Conservation (phyloP, 2,329 filamentous ascomycete species). For the Arthrobotrys pseudoclavata region DNA sequence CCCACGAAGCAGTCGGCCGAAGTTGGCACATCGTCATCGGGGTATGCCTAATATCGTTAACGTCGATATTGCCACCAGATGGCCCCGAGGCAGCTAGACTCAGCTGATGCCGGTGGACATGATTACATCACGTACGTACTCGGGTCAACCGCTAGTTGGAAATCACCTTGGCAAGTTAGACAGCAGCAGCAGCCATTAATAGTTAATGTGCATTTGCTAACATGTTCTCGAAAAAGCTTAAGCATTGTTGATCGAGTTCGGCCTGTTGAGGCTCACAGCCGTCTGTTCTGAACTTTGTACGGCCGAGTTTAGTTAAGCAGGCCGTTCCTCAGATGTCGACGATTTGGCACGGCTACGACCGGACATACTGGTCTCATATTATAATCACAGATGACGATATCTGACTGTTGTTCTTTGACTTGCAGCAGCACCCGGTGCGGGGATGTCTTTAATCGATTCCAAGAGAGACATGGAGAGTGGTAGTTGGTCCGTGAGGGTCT, state of each 20-base stretch:
- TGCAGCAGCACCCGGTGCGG: not conserved
- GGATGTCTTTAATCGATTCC: conserved; percentile 29
- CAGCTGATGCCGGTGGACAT: conserved; percentile 10
- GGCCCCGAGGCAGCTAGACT: conserved; percentile 10
- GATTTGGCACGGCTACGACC: conserved; percentile 42
- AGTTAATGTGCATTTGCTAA: too few relatives aligned
- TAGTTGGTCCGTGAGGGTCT: conserved; percentile 21
- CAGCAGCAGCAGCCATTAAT: too few relatives aligned
- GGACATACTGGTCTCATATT: conserved; percentile 26
- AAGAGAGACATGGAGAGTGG: conserved; percentile 14
- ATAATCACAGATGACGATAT: conserved; percentile 32
- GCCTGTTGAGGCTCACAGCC: conserved; percentile 38
- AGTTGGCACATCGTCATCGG: conserved; percentile 49
- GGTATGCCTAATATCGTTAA: conserved; percentile 38
- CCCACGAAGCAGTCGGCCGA: conserved; percentile 36
- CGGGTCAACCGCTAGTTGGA: conserved; percentile 7
- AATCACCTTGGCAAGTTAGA: not conserved
- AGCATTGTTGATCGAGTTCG: not conserved
- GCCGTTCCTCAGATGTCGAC: conserved; percentile 30
- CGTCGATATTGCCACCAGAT: conserved; percentile 14
- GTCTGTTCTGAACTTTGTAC: conserved; percentile 18
- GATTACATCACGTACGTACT: conserved; percentile 31
- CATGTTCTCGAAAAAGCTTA: not conserved
- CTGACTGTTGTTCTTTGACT: not conserved
- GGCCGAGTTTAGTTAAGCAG: not conserved